These are phyloP conservation scores for Trametes polyzona DNA, from an alignment of 1,284 basidiomycete genomes.

Conservation along the genomic window DNA sequence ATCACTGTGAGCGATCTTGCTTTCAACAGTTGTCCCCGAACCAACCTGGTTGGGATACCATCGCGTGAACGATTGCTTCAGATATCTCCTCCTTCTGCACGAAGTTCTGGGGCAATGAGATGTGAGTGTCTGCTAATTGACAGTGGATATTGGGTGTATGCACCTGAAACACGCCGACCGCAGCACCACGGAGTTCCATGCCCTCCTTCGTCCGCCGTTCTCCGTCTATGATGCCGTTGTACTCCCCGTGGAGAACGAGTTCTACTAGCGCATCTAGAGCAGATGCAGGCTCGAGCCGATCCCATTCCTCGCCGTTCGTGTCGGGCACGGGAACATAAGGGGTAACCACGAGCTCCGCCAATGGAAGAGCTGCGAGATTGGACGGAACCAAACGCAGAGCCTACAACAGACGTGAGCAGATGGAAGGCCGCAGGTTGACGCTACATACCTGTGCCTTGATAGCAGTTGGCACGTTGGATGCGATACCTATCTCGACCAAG, in stretches of 20 bases:
- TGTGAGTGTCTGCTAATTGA: background rate
- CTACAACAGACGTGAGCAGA: slow-evolving; percentile 38
- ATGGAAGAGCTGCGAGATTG: slow-evolving; percentile 56
- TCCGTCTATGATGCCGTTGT: slow-evolving; percentile 61
- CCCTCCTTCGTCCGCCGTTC: slow-evolving; percentile 59
- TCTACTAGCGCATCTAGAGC: slow-evolving; percentile 78
- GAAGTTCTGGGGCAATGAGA: slow-evolving; percentile 59
- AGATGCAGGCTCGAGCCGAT: slow-evolving; percentile 74
- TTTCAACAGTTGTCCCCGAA: background rate
- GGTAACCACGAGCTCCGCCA: slow-evolving; percentile 66
- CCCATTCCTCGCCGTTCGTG: slow-evolving; percentile 87
- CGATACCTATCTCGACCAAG: slow-evolving; percentile 85
- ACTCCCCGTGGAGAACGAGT: slow-evolving; percentile 77
- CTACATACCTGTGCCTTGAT: slow-evolving; percentile 80
- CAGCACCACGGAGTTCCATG: slow-evolving; percentile 67
- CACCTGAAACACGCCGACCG: slow-evolving; percentile 75
- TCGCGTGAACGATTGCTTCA: slow-evolving; percentile 66
- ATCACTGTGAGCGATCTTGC: background rate
- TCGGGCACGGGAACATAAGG: slow-evolving; percentile 85
- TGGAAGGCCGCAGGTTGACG: background rate
- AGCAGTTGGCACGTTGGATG: slow-evolving; percentile 87
- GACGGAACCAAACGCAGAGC: slow-evolving; percentile 68
- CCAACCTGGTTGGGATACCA: slow-evolving; percentile 60
- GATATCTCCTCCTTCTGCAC: slow-evolving; percentile 70
- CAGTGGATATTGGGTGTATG: slow-evolving; percentile 4